phyloP scores from a whole-genome alignment of 345 rosid species.

The Moringa oleifera region DNA sequence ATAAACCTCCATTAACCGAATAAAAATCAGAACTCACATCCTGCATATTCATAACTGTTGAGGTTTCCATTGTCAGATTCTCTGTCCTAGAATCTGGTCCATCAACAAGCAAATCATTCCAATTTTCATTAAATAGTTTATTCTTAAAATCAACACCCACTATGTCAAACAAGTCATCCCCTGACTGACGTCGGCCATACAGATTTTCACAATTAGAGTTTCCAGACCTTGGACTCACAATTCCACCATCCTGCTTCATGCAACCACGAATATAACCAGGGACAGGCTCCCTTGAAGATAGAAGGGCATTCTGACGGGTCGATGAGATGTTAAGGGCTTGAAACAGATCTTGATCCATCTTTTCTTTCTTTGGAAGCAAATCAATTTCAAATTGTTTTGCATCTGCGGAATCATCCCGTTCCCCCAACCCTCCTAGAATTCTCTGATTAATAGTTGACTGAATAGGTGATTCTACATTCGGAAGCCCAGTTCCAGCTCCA shows the following conservation, averaged over 20 bases:
- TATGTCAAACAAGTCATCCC: slow-evolving; percentile 76
- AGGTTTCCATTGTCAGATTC: slow-evolving; percentile 29
- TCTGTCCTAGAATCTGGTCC: slow-evolving; percentile 26
- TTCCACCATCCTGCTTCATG: slow-evolving; percentile 26
- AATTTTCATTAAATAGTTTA: slow-evolving; percentile 35
- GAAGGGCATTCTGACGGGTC: slow-evolving; percentile 16
- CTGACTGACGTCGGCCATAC: slow-evolving; percentile 36
- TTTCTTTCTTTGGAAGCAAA: slow-evolving; percentile 25
- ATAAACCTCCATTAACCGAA: slow-evolving; percentile 33
- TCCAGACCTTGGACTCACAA: slow-evolving; percentile 14
- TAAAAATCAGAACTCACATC: slow-evolving; percentile 32
- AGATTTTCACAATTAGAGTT: slow-evolving; percentile 26
- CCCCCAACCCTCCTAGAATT: slow-evolving; percentile 24
- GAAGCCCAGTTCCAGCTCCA: slow-evolving; percentile 12
- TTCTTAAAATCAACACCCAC: slow-evolving; percentile 71
- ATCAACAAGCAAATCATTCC: slow-evolving; percentile 24
- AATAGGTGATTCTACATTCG: slow-evolving; percentile 20
- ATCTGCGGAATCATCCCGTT: slow-evolving; percentile 8
- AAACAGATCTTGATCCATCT: slow-evolving; percentile 23
- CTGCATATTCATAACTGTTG: slow-evolving; percentile 26
- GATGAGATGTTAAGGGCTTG: slow-evolving; percentile 24
- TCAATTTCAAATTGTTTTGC: slow-evolving; percentile 15
- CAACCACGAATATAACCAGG: slow-evolving; percentile 15
- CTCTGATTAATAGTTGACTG: slow-evolving; percentile 13
- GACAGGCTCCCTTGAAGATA: slow-evolving; percentile 19